Evolutionary conservation across 345 rosid species (phyloP).

Genomic region (Corymbia maculata): DNA sequence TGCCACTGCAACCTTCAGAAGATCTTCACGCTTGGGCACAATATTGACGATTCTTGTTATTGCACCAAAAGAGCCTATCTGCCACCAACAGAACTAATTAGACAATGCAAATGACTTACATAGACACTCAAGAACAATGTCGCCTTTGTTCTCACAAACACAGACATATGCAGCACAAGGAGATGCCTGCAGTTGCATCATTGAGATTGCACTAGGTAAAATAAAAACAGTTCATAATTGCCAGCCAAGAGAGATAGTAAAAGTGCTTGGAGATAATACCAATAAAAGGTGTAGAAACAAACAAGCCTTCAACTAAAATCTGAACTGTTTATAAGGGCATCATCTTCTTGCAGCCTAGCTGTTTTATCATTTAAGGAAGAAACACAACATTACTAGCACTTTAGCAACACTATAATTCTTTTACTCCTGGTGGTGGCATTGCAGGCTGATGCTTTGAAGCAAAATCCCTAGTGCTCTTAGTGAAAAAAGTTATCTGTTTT

Average conservation of each 20-base stretch:
- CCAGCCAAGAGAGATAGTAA: neutral
- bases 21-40: conserved; percentile 82
- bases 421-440: neutral
- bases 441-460: neutral
- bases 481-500: neutral
- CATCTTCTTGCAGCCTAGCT: neutral
- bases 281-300: neutral
- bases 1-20: conserved; percentile 80
- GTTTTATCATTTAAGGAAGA: neutral
- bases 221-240: neutral
- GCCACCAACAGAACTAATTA: conserved; percentile 50
- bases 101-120: neutral
- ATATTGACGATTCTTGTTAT: conserved; percentile 80
- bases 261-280: neutral
- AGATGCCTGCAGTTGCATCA: neutral
- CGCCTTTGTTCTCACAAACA: neutral
- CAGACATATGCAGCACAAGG: neutral
- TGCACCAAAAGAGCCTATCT: conserved; percentile 98
- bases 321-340: neutral
- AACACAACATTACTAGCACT: neutral
- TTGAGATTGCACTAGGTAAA: neutral
- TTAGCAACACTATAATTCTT: neutral
- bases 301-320: neutral
- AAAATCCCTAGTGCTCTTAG: neutral
- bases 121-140: neutral